Evolutionary conservation across 106 monocot species (phyloP), one percentile per base, ranked within the genome.

Genomic region (Hemerocallis citrina): DNA sequence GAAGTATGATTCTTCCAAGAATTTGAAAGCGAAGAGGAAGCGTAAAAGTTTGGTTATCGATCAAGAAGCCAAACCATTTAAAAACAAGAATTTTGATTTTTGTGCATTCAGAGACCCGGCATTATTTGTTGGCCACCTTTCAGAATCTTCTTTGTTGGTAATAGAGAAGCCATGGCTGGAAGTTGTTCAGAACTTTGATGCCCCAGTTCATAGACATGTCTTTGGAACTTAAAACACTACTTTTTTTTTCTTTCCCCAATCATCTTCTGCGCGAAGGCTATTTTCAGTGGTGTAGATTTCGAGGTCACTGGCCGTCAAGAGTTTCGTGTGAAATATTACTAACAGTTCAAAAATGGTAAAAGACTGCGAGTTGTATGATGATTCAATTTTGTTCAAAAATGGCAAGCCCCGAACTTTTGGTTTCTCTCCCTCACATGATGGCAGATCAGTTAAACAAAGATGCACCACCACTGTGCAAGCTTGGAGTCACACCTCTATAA

Each of bases 161-260:
- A 25, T 98, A 41, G 92, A 98, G 73, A 98, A 84, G 69, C 61
- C 52, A 22, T 98, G 96, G 96, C 28, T 77, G 74, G 81, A 91
- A 59, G 80, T 98, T 7, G 73, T 75, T 1, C 54, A 72, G 65
- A 78, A 34, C 6, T 92, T 92, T 29, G 85, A 77, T 29, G 84
- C 91, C 5, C 91, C 96, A 0, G 85, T 98, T 62, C 88, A 98
- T 47, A 91, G 84, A 90, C 96, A 92, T 77, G 59, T 85, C 11
- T 98, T 66, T 71, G 96, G 96, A 58, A 88, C 91, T 14, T 94
- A n/a, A 43, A 43, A 7, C 42, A 70, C n/a, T n/a, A n/a, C n/a
- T n/a, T n/a, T n/a, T n/a, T n/a, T n/a, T n/a, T n/a, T n/a, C n/a
- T n/a, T n/a, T n/a, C n/a, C n/a, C n/a, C n/a, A n/a, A n/a, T n/a